Evolutionary conservation across 1,139 yeast species (phyloP), one percentile per base, ranked within the genome.

Genomic region (Pneumocystis wakefieldiae): DNA sequence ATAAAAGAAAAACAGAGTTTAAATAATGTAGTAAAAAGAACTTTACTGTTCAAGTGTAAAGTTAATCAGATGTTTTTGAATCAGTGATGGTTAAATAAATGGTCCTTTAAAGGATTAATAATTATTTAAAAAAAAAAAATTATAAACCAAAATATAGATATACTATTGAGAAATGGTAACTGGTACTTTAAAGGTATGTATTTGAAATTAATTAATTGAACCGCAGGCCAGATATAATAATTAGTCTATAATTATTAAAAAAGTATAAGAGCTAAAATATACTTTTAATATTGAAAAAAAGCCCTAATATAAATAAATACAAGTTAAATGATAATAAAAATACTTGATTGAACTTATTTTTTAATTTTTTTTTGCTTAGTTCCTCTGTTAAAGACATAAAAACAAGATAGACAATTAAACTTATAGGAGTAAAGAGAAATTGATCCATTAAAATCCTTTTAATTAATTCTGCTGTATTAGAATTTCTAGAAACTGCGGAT

Each of bases 171-270:
- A 36, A 63, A 39, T 4, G 65, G 65, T 19, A 63, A 41, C 38
- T 63, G 65, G 37, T 55, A 63, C 59, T 59, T 59, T 35, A 63
- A 39, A 10, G 65, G 65, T 41, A 62, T 61, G 55, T 62, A 61
- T 38, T 63, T 78, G 70, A 91, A 87, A 73, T 91, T 91, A 65
- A 83, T 69, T 62, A 81, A 67, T 73, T 90, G 97, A 70, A 90
- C 84, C 0, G 81, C 76, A 0, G 96, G 97, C 97, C 97, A 90
- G 8, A 90, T 86, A 61, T 78, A 68, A 95, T 96, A 90, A 72
- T 88, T 89, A 24, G 19, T 32, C 39, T 86, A 65, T 24, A 64
- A 63, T 63, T 37, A 37, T 37, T 37, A 37, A 14, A 14, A 48
- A 48, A 12, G 3, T 24, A 12, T 24, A 48, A 48, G 7, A 19